Evolutionary conservation across 2,329 filamentous ascomycete genomes (phyloP).

Genomic region (Diplodia intermedia): DNA sequence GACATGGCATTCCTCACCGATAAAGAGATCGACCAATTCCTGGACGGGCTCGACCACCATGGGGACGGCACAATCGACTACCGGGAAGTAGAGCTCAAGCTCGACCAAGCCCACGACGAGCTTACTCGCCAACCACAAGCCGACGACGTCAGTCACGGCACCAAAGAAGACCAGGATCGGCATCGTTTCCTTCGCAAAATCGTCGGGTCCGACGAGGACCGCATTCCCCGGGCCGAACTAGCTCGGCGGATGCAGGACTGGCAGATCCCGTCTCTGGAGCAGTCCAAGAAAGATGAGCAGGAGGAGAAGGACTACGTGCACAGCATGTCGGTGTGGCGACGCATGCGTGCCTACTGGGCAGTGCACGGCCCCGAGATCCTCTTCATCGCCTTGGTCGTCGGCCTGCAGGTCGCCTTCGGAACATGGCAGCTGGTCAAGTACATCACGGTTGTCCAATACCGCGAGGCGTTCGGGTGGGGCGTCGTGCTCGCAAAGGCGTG

Average conservation of each 20-base stretch:
- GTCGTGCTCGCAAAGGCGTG: slow-evolving; percentile 63
- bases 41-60: slow-evolving; percentile 61
- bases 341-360: slow-evolving; percentile 61
- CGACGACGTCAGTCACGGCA: slow-evolving; percentile 54
- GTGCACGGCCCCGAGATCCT: slow-evolving; percentile 61
- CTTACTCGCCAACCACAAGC: slow-evolving; percentile 56
- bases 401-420: slow-evolving; percentile 59
- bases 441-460: slow-evolving; percentile 51
- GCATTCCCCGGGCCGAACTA: slow-evolving; percentile 58
- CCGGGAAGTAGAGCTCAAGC: slow-evolving; percentile 59
- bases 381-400: slow-evolving; percentile 58
- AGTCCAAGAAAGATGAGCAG: slow-evolving; percentile 56
- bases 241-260: slow-evolving; percentile 53
- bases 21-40: slow-evolving; percentile 60
- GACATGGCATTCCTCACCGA: slow-evolving; percentile 43
- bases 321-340: slow-evolving; percentile 55
- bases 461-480: slow-evolving; percentile 63
- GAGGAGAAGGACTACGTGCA: slow-evolving; percentile 57
- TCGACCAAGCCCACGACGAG: slow-evolving; percentile 61
- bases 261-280: slow-evolving; percentile 58
- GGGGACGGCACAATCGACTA: slow-evolving; percentile 61
- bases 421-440: slow-evolving; percentile 65
- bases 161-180: slow-evolving; percentile 50
- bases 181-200: slow-evolving; percentile 61
- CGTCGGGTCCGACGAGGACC: slow-evolving; percentile 53